phyloP scores from a whole-genome alignment of 179 eudicot species.

The Spinacia oleracea region DNA sequence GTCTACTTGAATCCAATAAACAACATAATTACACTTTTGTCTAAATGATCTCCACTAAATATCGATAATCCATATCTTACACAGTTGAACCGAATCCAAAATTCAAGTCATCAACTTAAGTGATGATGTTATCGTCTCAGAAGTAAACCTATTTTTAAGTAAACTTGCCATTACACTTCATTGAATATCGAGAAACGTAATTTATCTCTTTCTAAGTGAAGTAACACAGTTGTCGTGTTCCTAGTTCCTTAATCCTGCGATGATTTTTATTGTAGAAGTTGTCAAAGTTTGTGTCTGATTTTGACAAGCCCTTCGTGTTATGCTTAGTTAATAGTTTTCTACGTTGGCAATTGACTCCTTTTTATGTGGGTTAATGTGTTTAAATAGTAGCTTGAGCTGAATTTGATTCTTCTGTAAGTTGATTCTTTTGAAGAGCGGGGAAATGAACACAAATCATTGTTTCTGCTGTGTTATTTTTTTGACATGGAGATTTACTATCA shows the following conservation, averaged over 20 bases:
- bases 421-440: not conserved
- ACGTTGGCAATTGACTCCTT: not conserved
- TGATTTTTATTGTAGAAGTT: not conserved
- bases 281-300: not conserved
- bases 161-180: not conserved
- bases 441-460: not conserved
- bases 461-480: not conserved
- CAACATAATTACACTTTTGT: too few relatives aligned
- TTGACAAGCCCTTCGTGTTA: not conserved
- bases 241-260: not conserved
- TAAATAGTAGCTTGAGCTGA: not conserved
- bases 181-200: not conserved
- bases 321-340: not conserved
- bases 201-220: not conserved
- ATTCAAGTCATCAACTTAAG: not conserved
- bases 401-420: not conserved
- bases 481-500: constrained; percentile 22
- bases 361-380: not conserved
- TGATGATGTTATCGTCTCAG: not conserved
- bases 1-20: too few relatives aligned
- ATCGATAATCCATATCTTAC: not conserved
- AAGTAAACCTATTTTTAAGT: not conserved
- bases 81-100: not conserved
- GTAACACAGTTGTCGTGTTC: not conserved
- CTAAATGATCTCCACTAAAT: not conserved